Evolutionary conservation across 208 protist genomes (phyloP).

Genomic region (Leptomonas seymouri): DNA sequence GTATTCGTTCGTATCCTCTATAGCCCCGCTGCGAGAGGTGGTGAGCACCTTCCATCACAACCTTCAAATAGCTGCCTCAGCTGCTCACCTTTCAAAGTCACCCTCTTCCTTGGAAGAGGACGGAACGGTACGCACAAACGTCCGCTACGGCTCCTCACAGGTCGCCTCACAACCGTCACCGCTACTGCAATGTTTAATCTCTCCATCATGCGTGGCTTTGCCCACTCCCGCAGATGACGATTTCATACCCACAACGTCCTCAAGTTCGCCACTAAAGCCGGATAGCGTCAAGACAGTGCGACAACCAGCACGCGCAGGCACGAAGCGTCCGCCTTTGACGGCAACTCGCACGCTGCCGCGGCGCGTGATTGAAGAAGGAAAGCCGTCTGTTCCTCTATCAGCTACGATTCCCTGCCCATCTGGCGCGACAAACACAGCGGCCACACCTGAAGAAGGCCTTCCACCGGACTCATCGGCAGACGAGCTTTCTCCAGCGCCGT

Average conservation of each 20-base stretch:
- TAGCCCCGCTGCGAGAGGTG: slow-evolving; percentile 5
- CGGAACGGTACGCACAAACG: no score
- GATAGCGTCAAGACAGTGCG: neutral
- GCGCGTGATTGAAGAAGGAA: neutral
- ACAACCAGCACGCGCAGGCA: neutral
- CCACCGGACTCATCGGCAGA: no score
- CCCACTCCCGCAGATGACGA: no score
- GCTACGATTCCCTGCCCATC: neutral
- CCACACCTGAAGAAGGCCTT: neutral
- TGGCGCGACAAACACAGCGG: neutral
- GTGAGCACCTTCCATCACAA: slow-evolving; percentile 1
- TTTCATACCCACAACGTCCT: no score
- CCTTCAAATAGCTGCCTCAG: neutral
- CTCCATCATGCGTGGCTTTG: no score
- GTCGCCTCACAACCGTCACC: no score
- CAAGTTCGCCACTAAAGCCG: no score
- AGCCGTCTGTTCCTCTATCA: neutral
- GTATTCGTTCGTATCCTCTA: slow-evolving; percentile 17
- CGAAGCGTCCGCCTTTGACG: slow-evolving; percentile 14
- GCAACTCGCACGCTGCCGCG: slow-evolving; percentile 5
- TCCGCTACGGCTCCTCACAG: no score
- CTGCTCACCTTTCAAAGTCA: neutral
- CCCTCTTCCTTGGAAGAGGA: no score
- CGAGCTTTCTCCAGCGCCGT: no score
- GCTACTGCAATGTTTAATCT: no score